Conservation (phyloP, 2,329 filamentous ascomycete genomes). For the Didymella segeticola region DNA sequence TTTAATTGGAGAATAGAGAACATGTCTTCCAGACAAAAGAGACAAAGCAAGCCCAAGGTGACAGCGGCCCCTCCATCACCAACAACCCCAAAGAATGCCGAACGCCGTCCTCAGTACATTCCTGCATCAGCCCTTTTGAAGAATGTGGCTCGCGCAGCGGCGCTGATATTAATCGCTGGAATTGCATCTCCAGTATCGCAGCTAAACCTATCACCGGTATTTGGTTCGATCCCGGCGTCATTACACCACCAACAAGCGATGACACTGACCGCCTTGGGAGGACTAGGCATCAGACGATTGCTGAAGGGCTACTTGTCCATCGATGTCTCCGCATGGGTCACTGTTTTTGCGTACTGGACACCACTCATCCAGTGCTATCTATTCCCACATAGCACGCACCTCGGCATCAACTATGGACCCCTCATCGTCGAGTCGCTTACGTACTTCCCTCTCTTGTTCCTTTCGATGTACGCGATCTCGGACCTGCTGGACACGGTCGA, state of each 20-base stretch:
- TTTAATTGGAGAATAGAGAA: constrained; percentile 4
- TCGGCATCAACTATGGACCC: constrained; percentile 77
- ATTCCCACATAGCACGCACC: constrained; percentile 67
- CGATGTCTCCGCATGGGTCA: constrained; percentile 62
- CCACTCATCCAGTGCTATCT: constrained; percentile 76
- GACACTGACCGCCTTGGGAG: constrained; percentile 70
- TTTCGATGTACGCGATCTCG: constrained; percentile 49
- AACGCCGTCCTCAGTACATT: constrained; percentile 31
- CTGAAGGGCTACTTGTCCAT: constrained; percentile 59
- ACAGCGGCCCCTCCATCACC: constrained; percentile 5
- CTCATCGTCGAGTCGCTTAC: constrained; percentile 76
- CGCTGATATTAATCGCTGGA: constrained; percentile 64
- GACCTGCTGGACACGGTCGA: constrained; percentile 68
- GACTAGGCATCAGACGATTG: constrained; percentile 72
- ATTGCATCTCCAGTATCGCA: constrained; percentile 74
- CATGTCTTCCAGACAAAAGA: constrained; percentile 46
- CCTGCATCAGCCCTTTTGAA: constrained; percentile 34
- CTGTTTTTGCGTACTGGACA: constrained; percentile 76
- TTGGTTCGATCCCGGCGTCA: constrained; percentile 80
- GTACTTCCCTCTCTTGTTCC: constrained; percentile 61
- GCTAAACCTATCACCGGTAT: constrained; percentile 82
- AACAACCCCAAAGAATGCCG: constrained; percentile 24
- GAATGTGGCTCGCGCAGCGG: constrained; percentile 43
- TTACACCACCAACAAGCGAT: constrained; percentile 73
- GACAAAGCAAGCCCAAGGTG: constrained; percentile 44